phyloP scores from a whole-genome alignment of 1,139 yeast genomes.

The Suhomyces ambrosiae region DNA sequence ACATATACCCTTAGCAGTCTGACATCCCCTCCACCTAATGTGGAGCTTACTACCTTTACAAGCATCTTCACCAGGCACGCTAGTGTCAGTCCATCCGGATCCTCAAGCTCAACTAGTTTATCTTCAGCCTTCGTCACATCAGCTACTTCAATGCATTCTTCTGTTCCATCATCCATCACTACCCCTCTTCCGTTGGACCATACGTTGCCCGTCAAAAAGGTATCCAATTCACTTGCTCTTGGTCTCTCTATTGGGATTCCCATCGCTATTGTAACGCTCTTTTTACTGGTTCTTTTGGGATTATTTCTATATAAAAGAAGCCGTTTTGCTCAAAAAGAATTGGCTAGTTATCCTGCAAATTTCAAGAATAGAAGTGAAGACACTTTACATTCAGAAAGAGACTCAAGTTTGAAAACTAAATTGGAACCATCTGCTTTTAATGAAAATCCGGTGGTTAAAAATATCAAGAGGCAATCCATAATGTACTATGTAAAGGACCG shows the following conservation, averaged over 20 bases:
- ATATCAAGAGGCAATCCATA: constrained; percentile 7
- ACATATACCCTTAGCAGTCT: constrained; percentile 19
- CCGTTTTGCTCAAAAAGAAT: constrained; percentile 16
- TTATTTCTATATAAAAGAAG: constrained; percentile 22
- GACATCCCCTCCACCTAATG: constrained; percentile 1
- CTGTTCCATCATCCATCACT: constrained; percentile 3
- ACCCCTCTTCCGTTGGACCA: not conserved
- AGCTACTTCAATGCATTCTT: constrained; percentile 2
- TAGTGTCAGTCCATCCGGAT: not conserved
- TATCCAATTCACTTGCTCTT: constrained; percentile 22
- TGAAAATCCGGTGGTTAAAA: too few relatives aligned
- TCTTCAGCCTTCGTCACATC: not conserved
- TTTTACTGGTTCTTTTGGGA: constrained; percentile 28
- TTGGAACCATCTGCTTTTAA: too few relatives aligned
- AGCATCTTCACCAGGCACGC: constrained; percentile 3
- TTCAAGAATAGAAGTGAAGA: not conserved
- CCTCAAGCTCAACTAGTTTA: not conserved
- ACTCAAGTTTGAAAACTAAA: too few relatives aligned
- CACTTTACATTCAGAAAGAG: not conserved
- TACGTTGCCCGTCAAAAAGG: constrained; percentile 2
- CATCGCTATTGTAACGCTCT: constrained; percentile 33
- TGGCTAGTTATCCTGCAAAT: constrained; percentile 14
- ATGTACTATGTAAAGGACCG: constrained; percentile 14
- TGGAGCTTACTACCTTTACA: constrained; percentile 3
- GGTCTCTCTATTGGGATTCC: constrained; percentile 52